Evolutionary conservation across 495 filamentous ascomycete species (phyloP), one percentile per base, ranked within the genome.

Genomic region (Daldinia bambusicola): DNA sequence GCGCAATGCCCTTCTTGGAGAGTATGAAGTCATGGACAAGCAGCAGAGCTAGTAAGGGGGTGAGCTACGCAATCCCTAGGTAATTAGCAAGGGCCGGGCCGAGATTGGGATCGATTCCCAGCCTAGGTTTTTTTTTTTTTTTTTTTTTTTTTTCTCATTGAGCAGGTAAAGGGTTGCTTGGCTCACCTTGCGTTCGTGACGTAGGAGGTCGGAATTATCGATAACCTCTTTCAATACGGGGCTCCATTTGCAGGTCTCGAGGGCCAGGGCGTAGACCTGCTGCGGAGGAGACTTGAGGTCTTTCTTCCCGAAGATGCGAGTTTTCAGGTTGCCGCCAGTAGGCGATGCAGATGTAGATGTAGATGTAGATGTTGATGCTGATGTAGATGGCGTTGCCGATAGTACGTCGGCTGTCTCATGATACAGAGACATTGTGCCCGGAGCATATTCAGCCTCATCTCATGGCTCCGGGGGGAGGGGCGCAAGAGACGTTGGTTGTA

Each of bases 181-280:
- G 71, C 77, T 61, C 79, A 97, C 94, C 89, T 97, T 97, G 52
- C 87, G 90, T 80, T 99, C 95, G 0, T 89, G 68, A 9, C 83
- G 82, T 13, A 96, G 80, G 5, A 97, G 80, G 22, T 88, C 88
- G 2, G 93, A 84, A 37, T 84, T 86, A 57, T 95, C 92, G 75
- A 99, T 89, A 3, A 98, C 90, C 64, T 96, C 93, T 57, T 93
- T 92, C 13, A 99, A 81, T 2, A 97, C 83, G 20, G 84, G 76
- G 66, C 93, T 93, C 93, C 96, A 97, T 90, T 97, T 97, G 50
- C 91, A 87, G 1, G 93, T 89, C 76, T 98, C 94, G 34, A 88
- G 87, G 40, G 91, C 88, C 6, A 99, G 80, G 2, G 95, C 95
- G 74, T 94, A 98, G 51, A 98, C 80, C 69, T 95, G 91, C 18